Conservation (phyloP, 2,329 filamentous ascomycete genomes). For the Xylaria sp. region DNA sequence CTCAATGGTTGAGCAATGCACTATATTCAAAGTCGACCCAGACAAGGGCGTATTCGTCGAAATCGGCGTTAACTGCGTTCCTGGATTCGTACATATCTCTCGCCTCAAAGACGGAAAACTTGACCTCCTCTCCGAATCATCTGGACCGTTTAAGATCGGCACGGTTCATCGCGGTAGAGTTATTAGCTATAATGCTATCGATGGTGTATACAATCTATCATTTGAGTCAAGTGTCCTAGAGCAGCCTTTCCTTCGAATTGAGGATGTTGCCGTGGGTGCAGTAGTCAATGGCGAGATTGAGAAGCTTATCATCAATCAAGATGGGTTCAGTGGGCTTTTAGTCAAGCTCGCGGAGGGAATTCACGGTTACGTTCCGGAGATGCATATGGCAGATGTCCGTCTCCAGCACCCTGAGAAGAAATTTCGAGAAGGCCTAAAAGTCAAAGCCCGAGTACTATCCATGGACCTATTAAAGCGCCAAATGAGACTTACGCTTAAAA, state of each 20-base stretch:
- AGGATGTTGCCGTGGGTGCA: slow-evolving; percentile 83
- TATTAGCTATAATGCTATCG: slow-evolving; percentile 84
- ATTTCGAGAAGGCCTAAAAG: slow-evolving; percentile 82
- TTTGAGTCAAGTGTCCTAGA: slow-evolving; percentile 82
- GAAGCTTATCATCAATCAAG: slow-evolving; percentile 78
- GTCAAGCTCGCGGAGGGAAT: slow-evolving; percentile 87
- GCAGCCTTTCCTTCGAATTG: slow-evolving; percentile 87
- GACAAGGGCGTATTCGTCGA: slow-evolving; percentile 83
- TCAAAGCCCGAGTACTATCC: slow-evolving; percentile 86
- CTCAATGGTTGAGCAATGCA: slow-evolving; percentile 76
- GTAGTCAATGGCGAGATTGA: slow-evolving; percentile 84
- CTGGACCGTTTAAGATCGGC: slow-evolving; percentile 78
- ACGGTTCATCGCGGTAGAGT: slow-evolving; percentile 82
- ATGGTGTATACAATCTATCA: slow-evolving; percentile 85
- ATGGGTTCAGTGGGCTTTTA: slow-evolving; percentile 81
- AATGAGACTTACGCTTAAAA: slow-evolving; percentile 89
- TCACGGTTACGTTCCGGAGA: slow-evolving; percentile 83
- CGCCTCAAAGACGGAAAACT: slow-evolving; percentile 88
- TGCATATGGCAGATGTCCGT: slow-evolving; percentile 85
- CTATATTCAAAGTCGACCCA: slow-evolving; percentile 78
- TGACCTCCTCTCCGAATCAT: slow-evolving; percentile 77
- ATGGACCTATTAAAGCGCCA: slow-evolving; percentile 76
- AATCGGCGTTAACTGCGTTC: slow-evolving; percentile 68
- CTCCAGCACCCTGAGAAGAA: slow-evolving; percentile 96
- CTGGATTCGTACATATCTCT: slow-evolving; percentile 95